Percentiles rank a stretch among this genome's conserved stretches.
These are phyloP conservation scores for Suhomyces xylopsoci DNA, from an alignment of 805 yeast genomes.

Conservation along the genomic window DNA sequence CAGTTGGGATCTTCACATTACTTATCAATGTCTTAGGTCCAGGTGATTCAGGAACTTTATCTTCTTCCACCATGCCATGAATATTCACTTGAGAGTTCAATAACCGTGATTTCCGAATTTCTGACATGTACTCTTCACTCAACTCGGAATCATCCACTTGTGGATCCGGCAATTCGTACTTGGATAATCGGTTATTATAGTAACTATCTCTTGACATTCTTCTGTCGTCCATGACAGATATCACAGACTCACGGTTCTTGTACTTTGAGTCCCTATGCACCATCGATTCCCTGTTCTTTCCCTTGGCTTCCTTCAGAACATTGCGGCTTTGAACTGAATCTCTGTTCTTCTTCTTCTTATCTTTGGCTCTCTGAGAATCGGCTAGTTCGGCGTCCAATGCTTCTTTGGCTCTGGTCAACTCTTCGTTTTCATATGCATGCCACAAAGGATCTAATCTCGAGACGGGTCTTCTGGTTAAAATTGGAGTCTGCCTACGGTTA, in stretches of 20 bases:
- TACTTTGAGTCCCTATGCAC: constrained; percentile 6
- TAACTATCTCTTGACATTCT: constrained; percentile 20
- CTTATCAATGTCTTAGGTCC: constrained; percentile 53
- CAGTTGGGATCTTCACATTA: constrained; percentile 66
- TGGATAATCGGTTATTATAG: constrained; percentile 9
- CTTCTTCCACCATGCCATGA: constrained; percentile 7
- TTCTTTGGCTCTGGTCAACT: constrained; percentile 42
- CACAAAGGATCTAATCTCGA: constrained; percentile 57
- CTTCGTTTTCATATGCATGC: constrained; percentile 48
- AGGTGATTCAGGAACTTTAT: constrained; percentile 8
- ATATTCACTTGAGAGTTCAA: constrained; percentile 41
- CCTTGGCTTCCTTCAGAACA: background rate
- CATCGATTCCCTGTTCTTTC: constrained; percentile 7
- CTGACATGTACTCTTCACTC: constrained; percentile 44
- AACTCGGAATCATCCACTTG: constrained; percentile 32
- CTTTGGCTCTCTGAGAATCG: constrained; percentile 17
- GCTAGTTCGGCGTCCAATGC: constrained; percentile 35
- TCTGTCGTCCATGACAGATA: constrained; percentile 27
- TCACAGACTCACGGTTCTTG: constrained; percentile 32
- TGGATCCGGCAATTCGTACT: constrained; percentile 37
- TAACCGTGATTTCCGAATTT: constrained; percentile 42
- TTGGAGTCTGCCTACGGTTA: constrained; percentile 29
- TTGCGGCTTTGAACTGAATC: constrained; percentile 4
- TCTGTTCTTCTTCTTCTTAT: constrained; percentile 9
- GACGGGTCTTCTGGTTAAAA: constrained; percentile 52